A percentile compares a stretch with the other conserved stretches of the same genome.
Evolutionary conservation across 2,329 filamentous ascomycete genomes (phyloP).

Genomic region (Lachnellula willkommii): DNA sequence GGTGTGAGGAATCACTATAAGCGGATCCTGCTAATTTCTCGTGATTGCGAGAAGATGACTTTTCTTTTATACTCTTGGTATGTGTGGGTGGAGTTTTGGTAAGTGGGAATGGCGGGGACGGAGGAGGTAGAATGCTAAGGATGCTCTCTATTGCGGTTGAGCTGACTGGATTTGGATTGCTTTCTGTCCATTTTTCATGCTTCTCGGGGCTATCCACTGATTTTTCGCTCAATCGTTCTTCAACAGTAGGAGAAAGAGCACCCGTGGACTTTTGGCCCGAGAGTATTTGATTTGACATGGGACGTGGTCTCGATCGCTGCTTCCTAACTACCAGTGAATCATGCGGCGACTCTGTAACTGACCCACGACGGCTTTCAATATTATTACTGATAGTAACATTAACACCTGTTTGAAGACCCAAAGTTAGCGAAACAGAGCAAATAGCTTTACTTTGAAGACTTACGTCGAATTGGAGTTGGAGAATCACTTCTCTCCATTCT

Average conservation of each 20-base stretch:
- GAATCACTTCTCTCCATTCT: constrained; percentile 29
- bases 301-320: constrained; percentile 21
- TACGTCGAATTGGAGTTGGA: constrained; percentile 32
- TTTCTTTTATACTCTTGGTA: not conserved
- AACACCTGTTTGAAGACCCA: constrained; percentile 1
- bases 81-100: not conserved
- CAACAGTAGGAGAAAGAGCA: constrained; percentile 22
- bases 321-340: constrained; percentile 23
- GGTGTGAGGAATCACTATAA: not conserved
- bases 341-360: not conserved
- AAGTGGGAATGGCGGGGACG: not conserved
- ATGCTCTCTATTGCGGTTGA: not conserved
- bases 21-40: not conserved
- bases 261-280: constrained; percentile 20
- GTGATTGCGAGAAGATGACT: not conserved
- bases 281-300: constrained; percentile 18
- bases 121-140: not conserved
- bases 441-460: constrained; percentile 19
- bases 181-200: not conserved
- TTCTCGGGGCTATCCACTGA: not conserved
- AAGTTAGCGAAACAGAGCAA: not conserved
- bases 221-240: constrained; percentile 17
- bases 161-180: not conserved
- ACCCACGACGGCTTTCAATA: not conserved
- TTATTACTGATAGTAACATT: not conserved